These are phyloP conservation scores for Phytophthora hybrid DNA, from an alignment of 352 stramenopile species.

Conservation along the genomic window DNA sequence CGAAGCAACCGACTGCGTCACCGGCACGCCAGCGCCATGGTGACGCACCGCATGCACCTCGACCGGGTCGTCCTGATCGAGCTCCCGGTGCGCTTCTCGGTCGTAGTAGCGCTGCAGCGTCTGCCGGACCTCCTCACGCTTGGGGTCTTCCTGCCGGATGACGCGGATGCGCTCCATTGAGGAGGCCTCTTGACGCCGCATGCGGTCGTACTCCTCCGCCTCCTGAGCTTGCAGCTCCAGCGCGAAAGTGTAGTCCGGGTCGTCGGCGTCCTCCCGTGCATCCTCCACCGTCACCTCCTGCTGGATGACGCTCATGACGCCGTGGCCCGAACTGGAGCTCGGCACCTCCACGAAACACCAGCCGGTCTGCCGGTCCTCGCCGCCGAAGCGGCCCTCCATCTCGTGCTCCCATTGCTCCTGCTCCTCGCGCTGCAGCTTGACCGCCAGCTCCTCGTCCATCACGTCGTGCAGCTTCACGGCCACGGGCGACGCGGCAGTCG, in stretches of 20 bases:
- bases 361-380: conserved; percentile 59
- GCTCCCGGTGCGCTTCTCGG: conserved; percentile 40
- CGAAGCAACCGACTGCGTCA: conserved; percentile 22
- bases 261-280: conserved; percentile 50
- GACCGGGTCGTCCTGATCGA: conserved; percentile 21
- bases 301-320: conserved; percentile 80
- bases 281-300: conserved; percentile 69
- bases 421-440: conserved; percentile 76
- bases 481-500: conserved; percentile 28
- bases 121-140: conserved; percentile 55
- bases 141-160: conserved; percentile 61
- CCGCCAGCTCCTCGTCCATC: conserved; percentile 77
- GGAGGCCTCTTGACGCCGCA: conserved; percentile 70
- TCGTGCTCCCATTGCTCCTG: conserved; percentile 73
- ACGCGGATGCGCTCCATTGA: conserved; percentile 74
- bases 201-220: conserved; percentile 76
- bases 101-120: conserved; percentile 60
- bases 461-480: conserved; percentile 68
- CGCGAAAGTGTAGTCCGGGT: conserved; percentile 80
- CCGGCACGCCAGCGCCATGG: conserved; percentile 7
- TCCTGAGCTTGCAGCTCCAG: conserved; percentile 78
- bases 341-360: conserved; percentile 84
- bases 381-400: conserved; percentile 67
- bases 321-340: conserved; percentile 58
- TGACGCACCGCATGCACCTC: conserved; percentile 26